Base-by-base conservation (phyloP, 2,329 filamentous ascomycete genomes). In the Neonectria ditissima region DNA sequence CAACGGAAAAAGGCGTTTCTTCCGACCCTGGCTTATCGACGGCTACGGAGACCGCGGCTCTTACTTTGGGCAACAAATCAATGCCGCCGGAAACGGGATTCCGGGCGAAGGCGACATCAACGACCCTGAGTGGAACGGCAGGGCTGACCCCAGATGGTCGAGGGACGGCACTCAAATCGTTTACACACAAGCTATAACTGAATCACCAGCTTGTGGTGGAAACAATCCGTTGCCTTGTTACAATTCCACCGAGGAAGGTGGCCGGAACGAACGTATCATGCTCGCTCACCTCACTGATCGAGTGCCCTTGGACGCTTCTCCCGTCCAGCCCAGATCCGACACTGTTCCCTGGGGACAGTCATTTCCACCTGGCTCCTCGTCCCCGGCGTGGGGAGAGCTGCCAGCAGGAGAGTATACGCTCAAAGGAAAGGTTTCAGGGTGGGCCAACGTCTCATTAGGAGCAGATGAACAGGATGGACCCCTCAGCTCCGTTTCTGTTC, bases 51-150 rank as follows among this genome's bases (percentile, higher is more conserved):
- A 85, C 61, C 79, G 82, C 5, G 81, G 74, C 1, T 56, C 69
- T 0, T 84, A 84, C 66, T 82, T 76, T 59, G 82, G 82, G 3
- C 81, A 82, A 66, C 73, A 74, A 57, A 65, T 83, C 59, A 84
- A 84, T 48, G 76, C 68, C 0, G 80, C 62, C 1, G 77, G 77
- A 2, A 72, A 78, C 20, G 74, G 72, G 3, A 76, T 26, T 16
- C 43, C 43, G 5, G 43, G 66, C 26, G 64, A 65, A 16, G 80
- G 80, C 1, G 77, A 70, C 55, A 62, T 80, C n/a, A 80, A 81
- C 56, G 81, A 84, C 56, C 79, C 82, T 0, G 76, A 82, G 26
- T 84, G 83, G 83, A 84, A 84, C 65, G 82, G 74, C 4, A 70
- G 74, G 11, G 83, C 82, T 5, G 83, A 84, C 66, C 83, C 81